Percentiles rank a stretch among this genome's conserved stretches.
phyloP scores from a whole-genome alignment of 305 asterid species.

The Fraxinus baroniana region DNA sequence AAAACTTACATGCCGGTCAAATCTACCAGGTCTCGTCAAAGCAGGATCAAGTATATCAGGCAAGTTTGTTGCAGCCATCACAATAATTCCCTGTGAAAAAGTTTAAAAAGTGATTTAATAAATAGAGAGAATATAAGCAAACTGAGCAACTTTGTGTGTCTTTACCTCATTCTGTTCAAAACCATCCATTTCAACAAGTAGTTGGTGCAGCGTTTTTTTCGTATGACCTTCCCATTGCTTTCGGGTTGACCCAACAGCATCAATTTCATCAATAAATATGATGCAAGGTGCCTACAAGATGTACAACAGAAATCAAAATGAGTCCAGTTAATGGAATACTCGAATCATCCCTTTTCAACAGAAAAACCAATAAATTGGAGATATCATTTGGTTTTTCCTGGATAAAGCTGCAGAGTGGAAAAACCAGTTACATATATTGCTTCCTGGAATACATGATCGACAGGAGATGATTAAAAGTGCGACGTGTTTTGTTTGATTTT shows the following conservation, averaged over 20 bases:
- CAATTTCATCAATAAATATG: constrained; percentile 94
- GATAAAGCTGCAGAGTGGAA: background rate
- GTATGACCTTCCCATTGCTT: constrained; percentile 99
- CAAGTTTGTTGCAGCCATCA: constrained; percentile 98
- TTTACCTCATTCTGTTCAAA: constrained; percentile 97
- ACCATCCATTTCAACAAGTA: constrained; percentile 99
- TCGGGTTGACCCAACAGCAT: constrained; percentile 97
- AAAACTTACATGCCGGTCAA: constrained; percentile 94
- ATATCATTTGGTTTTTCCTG: background rate
- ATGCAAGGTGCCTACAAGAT: constrained; percentile 88
- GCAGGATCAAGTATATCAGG: constrained; percentile 98
- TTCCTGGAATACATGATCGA: background rate
- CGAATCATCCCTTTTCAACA: background rate
- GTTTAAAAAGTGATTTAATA: constrained; percentile 12
- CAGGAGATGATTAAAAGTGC: background rate
- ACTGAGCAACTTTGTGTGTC: background rate
- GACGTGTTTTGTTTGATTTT: background rate
- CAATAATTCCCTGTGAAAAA: constrained; percentile 73
- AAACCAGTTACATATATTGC: background rate
- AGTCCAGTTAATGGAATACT: constrained; percentile 4
- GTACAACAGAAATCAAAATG: constrained; percentile 9
- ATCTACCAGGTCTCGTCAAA: constrained; percentile 99
- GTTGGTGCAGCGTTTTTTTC: constrained; percentile 91
- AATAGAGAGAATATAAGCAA: background rate
- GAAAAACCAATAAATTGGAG: background rate